Conservation (phyloP, 371 early-diverging fungal genomes). For the Lichtheimia ramosa region DNA sequence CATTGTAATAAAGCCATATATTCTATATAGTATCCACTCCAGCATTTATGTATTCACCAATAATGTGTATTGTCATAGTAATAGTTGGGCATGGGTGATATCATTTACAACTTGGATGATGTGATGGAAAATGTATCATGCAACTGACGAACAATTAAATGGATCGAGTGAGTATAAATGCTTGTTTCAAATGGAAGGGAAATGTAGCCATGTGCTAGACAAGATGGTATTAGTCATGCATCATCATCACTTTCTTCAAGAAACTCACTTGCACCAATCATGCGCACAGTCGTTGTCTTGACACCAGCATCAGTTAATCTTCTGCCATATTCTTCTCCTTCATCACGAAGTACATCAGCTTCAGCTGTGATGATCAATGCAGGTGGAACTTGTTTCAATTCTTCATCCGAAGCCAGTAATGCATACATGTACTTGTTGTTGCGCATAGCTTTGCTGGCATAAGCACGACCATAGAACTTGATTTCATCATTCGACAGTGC, state of each 20-base stretch:
- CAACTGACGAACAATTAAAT: background rate
- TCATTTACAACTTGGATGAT: background rate
- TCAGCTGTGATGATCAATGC: constrained; percentile 23
- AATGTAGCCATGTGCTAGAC: constrained; percentile 17
- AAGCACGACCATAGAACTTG: constrained; percentile 1
- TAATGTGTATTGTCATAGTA: too few species aligned
- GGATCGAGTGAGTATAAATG: constrained; percentile 5
- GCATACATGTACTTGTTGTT: constrained; percentile 4
- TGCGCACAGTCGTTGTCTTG: constrained; percentile 6
- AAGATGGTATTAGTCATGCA: background rate
- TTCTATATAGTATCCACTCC: background rate
- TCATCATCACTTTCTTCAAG: too few species aligned
- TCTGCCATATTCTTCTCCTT: constrained; percentile 21
- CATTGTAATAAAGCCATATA: background rate
- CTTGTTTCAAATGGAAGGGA: constrained; percentile 9
- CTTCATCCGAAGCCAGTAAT: constrained; percentile 14
- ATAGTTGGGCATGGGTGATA: background rate
- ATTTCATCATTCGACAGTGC: background rate
- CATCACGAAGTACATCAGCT: constrained; percentile 18
- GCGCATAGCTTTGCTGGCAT: background rate
- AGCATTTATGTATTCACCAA: background rate
- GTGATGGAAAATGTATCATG: background rate
- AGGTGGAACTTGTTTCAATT: constrained; percentile 17
- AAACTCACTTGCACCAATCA: constrained; percentile 16
- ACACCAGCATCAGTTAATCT: constrained; percentile 19